Base-by-base conservation (phyloP, 2,329 filamentous ascomycete species). In the Simplicillium sp. region DNA sequence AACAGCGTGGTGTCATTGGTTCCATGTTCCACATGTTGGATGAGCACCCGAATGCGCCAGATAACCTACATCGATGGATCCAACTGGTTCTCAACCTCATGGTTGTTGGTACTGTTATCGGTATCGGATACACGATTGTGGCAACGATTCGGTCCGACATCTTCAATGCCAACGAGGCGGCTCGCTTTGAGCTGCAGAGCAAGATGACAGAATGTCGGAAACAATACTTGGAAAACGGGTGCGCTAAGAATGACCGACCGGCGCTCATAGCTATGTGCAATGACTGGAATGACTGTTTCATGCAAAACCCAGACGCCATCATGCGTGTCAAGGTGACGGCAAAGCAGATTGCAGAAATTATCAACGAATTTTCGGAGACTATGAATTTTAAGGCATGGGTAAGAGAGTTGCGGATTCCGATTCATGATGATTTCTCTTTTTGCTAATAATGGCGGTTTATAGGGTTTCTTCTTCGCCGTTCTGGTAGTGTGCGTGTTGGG, bases 341-440 rank as follows among this genome's bases (percentile, higher is more conserved):
- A 5, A 83, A 86, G 54, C 92, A 89, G 18, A 84, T 96, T 56
- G 90, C 90, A 1, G 80, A 87, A 55, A 94, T 98, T 33, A 82
- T 97, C 61, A 96, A 97, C 58, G 83, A 84, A 53, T 96, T 97
- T 59, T 82, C 94, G 4, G 87, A 94, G 52, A 81, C 86, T 6
- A 89, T 97, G 60, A 87, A 84, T 48, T 83, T 87, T 61, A 96
- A 96, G 61, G 71, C 73, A 9, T 73, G 73, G 64, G 74, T 77
- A 60, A 48, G 70, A n/a, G n/a, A n/a, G n/a, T n/a, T n/a, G n/a
- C n/a, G n/a, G 59, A 17, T 14, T n/a, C 3, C n/a, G 4, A 17
- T 31, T 29, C 38, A 29, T 3, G n/a, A 25, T 20, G n/a, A n/a
- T 36, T 7, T 25, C 12, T 8, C 14, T 37, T 18, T 11, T 12